These are phyloP conservation scores for Hortaea werneckii DNA, from an alignment of 2,329 filamentous ascomycete genomes.

Conservation along the genomic window DNA sequence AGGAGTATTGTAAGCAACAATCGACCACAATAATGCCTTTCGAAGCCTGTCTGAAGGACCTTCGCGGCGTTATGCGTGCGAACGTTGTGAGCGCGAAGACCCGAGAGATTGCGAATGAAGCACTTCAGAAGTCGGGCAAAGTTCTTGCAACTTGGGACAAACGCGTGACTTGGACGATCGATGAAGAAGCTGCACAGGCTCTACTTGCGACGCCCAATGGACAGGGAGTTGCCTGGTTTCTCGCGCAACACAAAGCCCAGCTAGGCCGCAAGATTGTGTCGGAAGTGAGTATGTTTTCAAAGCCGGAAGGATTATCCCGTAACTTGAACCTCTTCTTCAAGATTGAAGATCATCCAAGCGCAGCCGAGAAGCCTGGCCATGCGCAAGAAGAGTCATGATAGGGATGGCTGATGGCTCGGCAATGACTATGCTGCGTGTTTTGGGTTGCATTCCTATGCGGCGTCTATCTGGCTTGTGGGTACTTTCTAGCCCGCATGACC, in stretches of 20 bases:
- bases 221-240: constrained; percentile 5
- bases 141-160: not conserved
- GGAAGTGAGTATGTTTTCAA: not conserved
- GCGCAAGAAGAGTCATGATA: no score
- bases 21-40: not conserved
- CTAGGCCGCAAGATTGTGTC: constrained; percentile 6
- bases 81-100: constrained; percentile 1
- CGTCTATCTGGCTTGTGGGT: no score
- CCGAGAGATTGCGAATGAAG: not conserved
- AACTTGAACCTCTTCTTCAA: not conserved
- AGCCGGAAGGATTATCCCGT: not conserved
- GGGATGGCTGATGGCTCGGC: no score
- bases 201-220: constrained; percentile 8
- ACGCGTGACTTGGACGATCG: not conserved
- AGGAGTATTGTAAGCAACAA: constrained; percentile 1
- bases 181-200: constrained; percentile 4
- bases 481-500: no score
- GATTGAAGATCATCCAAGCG: not conserved
- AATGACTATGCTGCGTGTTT: no score
- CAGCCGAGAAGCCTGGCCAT: no score
- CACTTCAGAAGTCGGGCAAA: constrained; percentile 1
- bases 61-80: not conserved
- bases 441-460: no score
- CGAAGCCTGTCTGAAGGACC: not conserved
- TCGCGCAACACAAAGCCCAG: constrained; percentile 8